Conservation (phyloP, 192 early-diverging fungal genomes). For the Chytriomyces hyalinus region DNA sequence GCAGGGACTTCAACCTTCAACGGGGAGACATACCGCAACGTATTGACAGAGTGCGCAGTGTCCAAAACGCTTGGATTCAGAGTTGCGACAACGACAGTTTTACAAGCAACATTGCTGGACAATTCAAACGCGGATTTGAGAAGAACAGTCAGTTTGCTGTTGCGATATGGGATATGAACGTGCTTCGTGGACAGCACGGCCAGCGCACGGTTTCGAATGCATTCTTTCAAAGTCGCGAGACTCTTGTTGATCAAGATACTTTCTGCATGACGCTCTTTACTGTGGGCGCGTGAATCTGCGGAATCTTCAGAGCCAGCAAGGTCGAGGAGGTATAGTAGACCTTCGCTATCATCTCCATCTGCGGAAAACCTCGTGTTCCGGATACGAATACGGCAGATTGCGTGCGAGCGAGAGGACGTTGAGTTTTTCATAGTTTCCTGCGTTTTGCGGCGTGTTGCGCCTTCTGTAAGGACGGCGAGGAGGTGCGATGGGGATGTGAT, state of each 20-base stretch:
- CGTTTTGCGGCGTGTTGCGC: conserved; percentile 38
- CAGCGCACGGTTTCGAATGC: conserved; percentile 52
- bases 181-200: conserved; percentile 30
- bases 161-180: conserved; percentile 57
- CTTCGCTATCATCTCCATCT: conserved; percentile 43
- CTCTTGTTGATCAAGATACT: conserved; percentile 57
- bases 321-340: conserved; percentile 57
- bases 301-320: conserved; percentile 56
- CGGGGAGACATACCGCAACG: conserved; percentile 47
- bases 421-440: conserved; percentile 46
- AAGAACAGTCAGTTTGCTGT: conserved; percentile 52
- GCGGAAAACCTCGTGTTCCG: conserved; percentile 39
- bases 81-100: conserved; percentile 53
- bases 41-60: conserved; percentile 49
- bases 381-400: conserved; percentile 45
- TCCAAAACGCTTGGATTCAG: conserved; percentile 42
- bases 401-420: conserved; percentile 48
- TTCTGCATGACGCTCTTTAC: conserved; percentile 53
- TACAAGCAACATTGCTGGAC: conserved; percentile 35
- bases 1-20: conserved; percentile 44
- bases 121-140: conserved; percentile 60
- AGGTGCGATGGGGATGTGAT: conserved; percentile 29
- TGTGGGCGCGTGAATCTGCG: conserved; percentile 48
- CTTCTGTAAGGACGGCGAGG: conserved; percentile 29
- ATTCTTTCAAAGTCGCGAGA: conserved; percentile 61